These are phyloP conservation scores for Endoconidiophora polonica DNA, from an alignment of 2,329 filamentous ascomycete genomes.

Conservation along the genomic window DNA sequence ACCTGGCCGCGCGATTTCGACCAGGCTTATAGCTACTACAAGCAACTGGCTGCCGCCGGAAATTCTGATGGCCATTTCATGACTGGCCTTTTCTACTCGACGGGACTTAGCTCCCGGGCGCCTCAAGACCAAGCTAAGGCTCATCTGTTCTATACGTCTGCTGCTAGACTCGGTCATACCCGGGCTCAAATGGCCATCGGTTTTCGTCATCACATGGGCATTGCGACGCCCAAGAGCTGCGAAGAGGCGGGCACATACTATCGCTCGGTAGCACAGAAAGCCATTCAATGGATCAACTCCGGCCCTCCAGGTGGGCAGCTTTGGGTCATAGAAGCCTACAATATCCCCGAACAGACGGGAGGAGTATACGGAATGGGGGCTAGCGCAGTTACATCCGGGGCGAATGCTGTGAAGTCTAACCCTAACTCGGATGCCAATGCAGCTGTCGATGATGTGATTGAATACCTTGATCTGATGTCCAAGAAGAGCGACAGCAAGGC, in stretches of 20 bases:
- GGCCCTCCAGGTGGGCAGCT: conserved; percentile 77
- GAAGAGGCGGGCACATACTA: conserved; percentile 77
- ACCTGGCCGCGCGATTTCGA: conserved; percentile 69
- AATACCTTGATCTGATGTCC: conserved; percentile 81
- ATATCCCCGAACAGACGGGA: conserved; percentile 77
- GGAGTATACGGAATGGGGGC: conserved; percentile 93
- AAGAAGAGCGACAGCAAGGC: conserved; percentile 80
- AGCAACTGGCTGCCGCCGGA: conserved; percentile 57
- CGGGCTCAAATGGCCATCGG: conserved; percentile 87
- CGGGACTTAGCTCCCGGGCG: conserved; percentile 68
- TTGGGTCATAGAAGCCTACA: conserved; percentile 62
- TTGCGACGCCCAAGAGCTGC: conserved; percentile 73
- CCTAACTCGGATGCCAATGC: conserved; percentile 68
- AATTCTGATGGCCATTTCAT: conserved; percentile 92
- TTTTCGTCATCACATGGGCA: conserved; percentile 69
- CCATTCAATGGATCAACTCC: conserved; percentile 70
- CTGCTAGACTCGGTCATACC: conserved; percentile 66
- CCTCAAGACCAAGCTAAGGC: conserved; percentile 79
- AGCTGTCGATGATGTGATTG: conserved; percentile 80
- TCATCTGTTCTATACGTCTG: conserved; percentile 85
- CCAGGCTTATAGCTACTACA: conserved; percentile 66
- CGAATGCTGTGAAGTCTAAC: conserved; percentile 58
- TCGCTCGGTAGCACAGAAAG: conserved; percentile 84
- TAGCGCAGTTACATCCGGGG: conserved; percentile 72
- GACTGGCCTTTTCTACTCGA: conserved; percentile 90